A percentile compares a stretch with the other conserved stretches of the same genome.
phyloP scores from a whole-genome alignment of 176 grass and related monocot genomes.

The Tillandsia leiboldiana region DNA sequence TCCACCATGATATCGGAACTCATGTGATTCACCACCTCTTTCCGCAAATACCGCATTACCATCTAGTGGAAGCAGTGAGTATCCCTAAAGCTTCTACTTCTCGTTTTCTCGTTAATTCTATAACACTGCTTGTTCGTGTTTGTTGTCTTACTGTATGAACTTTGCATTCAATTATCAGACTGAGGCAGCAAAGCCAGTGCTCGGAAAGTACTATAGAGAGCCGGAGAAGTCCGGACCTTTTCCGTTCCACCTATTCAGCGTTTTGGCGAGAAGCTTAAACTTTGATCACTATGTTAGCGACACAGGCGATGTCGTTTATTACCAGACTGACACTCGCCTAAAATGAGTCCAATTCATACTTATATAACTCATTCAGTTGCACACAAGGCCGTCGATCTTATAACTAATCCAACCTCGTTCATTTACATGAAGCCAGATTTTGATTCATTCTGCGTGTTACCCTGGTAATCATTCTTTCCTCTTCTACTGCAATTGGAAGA shows the following conservation, averaged over 20 bases:
- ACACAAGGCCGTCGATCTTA: background rate
- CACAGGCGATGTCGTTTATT: constrained; percentile 62
- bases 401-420: background rate
- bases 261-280: constrained; percentile 53
- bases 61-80: constrained; percentile 81
- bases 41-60: constrained; percentile 89
- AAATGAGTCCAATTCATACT: constrained; percentile 29
- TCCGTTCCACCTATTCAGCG: constrained; percentile 57
- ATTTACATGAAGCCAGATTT: background rate
- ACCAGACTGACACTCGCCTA: constrained; percentile 52
- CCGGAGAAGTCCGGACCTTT: constrained; percentile 67
- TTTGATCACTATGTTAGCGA: constrained; percentile 69
- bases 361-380: constrained; percentile 1
- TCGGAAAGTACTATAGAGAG: constrained; percentile 88
- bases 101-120: background rate
- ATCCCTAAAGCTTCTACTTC: background rate
- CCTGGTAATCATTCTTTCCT: background rate
- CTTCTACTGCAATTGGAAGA: background rate
- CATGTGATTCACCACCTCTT: constrained; percentile 96
- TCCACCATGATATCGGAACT: constrained; percentile 95
- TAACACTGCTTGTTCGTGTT: background rate
- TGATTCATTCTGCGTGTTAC: background rate
- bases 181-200: constrained; percentile 70
- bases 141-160: constrained; percentile 2
- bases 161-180: constrained; percentile 43